Conservation (phyloP, 345 rosid species). For the Hirschfeldia incana region DNA sequence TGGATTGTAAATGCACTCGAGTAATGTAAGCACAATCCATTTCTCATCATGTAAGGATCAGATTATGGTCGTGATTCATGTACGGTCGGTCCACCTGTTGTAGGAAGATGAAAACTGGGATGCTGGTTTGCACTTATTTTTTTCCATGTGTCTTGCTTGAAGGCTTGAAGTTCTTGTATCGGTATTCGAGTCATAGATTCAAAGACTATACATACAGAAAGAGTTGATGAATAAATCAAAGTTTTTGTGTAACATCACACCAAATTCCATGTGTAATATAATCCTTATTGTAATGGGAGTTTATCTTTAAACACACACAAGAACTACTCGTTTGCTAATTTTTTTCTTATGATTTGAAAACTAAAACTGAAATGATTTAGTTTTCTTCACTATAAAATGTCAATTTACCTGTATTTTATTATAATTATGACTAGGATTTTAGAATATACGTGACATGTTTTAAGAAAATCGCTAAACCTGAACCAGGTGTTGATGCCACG, state of each 20-base stretch:
- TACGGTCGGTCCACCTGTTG: slow-evolving; percentile 12
- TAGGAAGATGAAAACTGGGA: background rate
- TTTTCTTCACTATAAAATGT: background rate
- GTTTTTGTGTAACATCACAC: no score
- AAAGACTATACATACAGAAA: no score
- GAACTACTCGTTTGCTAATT: background rate
- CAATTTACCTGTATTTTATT: background rate
- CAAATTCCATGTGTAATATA: no score
- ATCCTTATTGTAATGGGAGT: background rate
- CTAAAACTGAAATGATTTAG: background rate
- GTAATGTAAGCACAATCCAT: slow-evolving; percentile 15
- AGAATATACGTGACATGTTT: background rate
- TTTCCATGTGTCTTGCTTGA: slow-evolving; percentile 15
- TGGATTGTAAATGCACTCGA: background rate
- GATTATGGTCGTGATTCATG: background rate
- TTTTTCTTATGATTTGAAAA: background rate
- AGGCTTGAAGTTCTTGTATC: slow-evolving; percentile 5
- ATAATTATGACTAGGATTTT: background rate
- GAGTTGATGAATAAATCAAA: no score
- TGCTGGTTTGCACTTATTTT: background rate
- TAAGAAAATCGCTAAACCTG: background rate
- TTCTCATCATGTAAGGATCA: background rate
- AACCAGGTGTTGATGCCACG: background rate
- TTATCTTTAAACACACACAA: background rate
- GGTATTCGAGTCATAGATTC: background rate